Evolutionary conservation across 768 basidiomycete species (phyloP), one percentile per base, ranked within the genome.

Genomic region (Tulasnella sp.): DNA sequence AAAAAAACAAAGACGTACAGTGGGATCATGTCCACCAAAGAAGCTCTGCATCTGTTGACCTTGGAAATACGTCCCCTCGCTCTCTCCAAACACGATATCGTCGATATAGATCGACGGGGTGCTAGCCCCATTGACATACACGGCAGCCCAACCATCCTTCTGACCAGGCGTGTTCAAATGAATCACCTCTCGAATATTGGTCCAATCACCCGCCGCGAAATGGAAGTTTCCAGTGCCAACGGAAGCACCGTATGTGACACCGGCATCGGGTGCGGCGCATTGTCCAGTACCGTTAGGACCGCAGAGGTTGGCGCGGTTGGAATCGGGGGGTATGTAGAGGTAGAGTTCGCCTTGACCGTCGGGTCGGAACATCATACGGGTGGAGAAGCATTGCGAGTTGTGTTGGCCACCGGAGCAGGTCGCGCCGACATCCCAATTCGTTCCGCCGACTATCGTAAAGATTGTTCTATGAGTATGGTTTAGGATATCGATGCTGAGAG

Each of bases 311-410:
- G 24, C 55, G 41, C 41, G 46, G 53, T 34, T 42, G 25, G 45
- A 27, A 27, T 22, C 34, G 29, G 19, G 22, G 21, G 84, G 84
- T 30, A 83, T 75, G 71, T 87, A 86, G 57, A 82, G 80, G 75
- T 86, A 85, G 48, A 85, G 66, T 71, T 86, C 84, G 41, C 82
- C 84, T 27, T 66, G 70, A 49, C 80, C 83, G 3, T 76, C 68
- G 4, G 69, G 81, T 81, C 82, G 78, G 81, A 81, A 86, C 84
- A 87, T 85, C 44, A 84, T 71, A 62, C 83, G 79, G 44, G 75
- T 75, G 12, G 80, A 81, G 73, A 81, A 83, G 75, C 84, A 85
- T 15, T 85, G 73, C 21, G 77, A 68, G 30, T 75, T 71, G 48
- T 82, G 79, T 49, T 80, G 72, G 4, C 85, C 84, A 55, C 84